Percentiles rank a stretch among this genome's conserved stretches.
Evolutionary conservation across 1,139 yeast species (phyloP).

Genomic region (Diutina pseudorugosa): DNA sequence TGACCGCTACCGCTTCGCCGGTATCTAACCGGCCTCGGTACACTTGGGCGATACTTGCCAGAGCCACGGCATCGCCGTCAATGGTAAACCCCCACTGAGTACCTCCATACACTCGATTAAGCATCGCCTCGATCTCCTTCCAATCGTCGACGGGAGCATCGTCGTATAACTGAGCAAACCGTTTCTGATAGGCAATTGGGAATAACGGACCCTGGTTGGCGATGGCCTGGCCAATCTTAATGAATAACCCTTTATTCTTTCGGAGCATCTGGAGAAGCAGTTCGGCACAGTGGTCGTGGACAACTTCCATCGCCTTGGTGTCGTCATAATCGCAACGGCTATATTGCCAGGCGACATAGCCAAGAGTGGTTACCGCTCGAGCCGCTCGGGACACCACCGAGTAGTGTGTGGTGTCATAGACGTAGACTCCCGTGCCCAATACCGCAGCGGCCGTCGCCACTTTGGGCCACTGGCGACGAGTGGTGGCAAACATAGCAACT

Average conservation of each 20-base stretch:
- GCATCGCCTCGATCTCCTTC: slow-evolving; percentile 34
- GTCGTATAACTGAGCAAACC: slow-evolving; percentile 50
- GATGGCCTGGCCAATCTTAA: slow-evolving; percentile 65
- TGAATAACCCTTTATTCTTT: slow-evolving; percentile 58
- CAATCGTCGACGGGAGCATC: slow-evolving; percentile 61
- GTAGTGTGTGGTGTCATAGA: not conserved
- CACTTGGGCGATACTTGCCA: slow-evolving; percentile 69
- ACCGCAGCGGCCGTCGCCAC: not conserved
- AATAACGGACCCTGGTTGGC: slow-evolving; percentile 61
- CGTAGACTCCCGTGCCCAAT: not conserved
- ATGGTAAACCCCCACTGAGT: slow-evolving; percentile 12
- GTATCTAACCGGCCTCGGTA: slow-evolving; percentile 39
- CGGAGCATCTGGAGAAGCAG: slow-evolving; percentile 39
- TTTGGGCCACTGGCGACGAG: not conserved
- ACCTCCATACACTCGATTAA: slow-evolving; percentile 33
- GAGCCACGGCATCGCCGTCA: slow-evolving; percentile 47
- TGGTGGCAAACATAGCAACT: not conserved
- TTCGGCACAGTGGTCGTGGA: slow-evolving; percentile 53
- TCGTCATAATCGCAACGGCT: slow-evolving; percentile 12
- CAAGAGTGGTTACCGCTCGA: not conserved
- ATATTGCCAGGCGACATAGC: not conserved
- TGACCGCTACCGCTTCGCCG: slow-evolving; percentile 48
- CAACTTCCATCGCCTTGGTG: slow-evolving; percentile 28
- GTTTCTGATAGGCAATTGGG: slow-evolving; percentile 48
- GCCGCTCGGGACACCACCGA: not conserved